Evolutionary conservation across 331 rosid species (phyloP), one percentile per base, ranked within the genome.

Genomic region (Malus hybrid): DNA sequence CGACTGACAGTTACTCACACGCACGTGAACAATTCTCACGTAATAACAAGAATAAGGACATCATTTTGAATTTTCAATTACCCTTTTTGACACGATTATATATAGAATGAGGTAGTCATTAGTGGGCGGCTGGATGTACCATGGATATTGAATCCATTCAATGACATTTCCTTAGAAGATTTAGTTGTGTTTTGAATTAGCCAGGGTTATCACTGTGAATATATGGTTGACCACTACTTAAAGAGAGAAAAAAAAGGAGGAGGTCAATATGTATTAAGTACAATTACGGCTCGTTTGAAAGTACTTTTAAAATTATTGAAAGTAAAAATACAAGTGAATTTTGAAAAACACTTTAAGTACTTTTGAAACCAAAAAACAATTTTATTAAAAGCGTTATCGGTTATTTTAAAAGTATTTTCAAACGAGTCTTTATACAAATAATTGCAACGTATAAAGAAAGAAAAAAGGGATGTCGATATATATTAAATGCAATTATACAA

Each of bases 361-460:
- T 8, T 36, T 36, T 36, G 42, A 7, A 36, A 36, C 1, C 3
- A 36, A 36, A 36, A 36, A 7, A 36, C 0, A 36, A 36, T 36
- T 8, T 36, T 36, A 36, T 1, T 1, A 36, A 36, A 36, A 36
- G 0, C 1, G 42, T 7, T 36, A 1, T 36, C 3, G 2, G 0
- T 36, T 0, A 36, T 36, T 36, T 36, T 36, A 36, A 36, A 36
- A 36, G 3, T 8, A 8, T 0, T 36, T 36, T 36, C 42, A 36
- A 36, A 36, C 11, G 3, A 36, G 3, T 7, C 0, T 36, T 36
- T 8, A 36, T 36, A 8, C 42, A 36, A 36, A 36, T 36, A 2
- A 7, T 1, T 36, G 10, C 3, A 8, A 7, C 0, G 10, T 34
- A 34, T 2, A 34, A 34, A 7, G 0, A 34, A 0, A 7, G 3